Conservation (phyloP, 2,329 filamentous ascomycete species). For the Bimuria novae-zelandiae region DNA sequence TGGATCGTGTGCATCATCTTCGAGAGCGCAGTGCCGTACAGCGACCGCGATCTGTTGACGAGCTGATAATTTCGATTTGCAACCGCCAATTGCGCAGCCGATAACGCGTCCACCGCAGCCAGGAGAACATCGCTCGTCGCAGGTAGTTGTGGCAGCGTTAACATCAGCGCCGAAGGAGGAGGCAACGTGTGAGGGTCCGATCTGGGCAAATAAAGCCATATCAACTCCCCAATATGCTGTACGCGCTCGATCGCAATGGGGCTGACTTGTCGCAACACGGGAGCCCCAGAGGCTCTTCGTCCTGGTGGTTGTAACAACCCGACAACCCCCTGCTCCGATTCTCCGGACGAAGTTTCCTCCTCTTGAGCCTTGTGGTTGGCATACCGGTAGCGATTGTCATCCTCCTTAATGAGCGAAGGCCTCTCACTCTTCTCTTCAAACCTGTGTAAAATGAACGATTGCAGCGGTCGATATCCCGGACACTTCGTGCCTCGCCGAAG, state of each 20-base stretch:
- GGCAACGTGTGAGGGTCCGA: constrained; percentile 35
- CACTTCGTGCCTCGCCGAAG: constrained; percentile 42
- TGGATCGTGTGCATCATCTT: constrained; percentile 39
- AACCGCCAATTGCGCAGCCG: constrained; percentile 42
- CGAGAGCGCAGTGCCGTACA: constrained; percentile 41
- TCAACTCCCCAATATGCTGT: constrained; percentile 40
- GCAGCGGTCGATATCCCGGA: constrained; percentile 41
- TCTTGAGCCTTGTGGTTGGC: constrained; percentile 24
- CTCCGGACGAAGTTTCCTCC: constrained; percentile 8
- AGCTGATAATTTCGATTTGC: constrained; percentile 33
- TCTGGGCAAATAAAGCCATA: constrained; percentile 38
- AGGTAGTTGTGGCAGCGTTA: constrained; percentile 37
- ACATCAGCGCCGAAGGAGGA: constrained; percentile 43
- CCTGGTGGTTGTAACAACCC: constrained; percentile 18
- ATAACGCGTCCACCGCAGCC: constrained; percentile 40
- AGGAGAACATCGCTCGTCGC: constrained; percentile 37
- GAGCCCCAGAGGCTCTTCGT: constrained; percentile 20
- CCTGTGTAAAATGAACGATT: constrained; percentile 42
- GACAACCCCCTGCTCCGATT: constrained; percentile 10
- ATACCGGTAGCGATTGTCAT: constrained; percentile 41
- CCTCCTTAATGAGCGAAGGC: constrained; percentile 40
- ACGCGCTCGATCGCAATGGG: constrained; percentile 41
- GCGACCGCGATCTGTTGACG: constrained; percentile 40
- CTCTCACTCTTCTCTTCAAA: constrained; percentile 35
- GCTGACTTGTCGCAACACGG: constrained; percentile 38